Percentiles rank a stretch among this genome's conserved stretches.
These are phyloP conservation scores for Rhizopogon rudus DNA, from an alignment of 768 basidiomycete genomes.

Conservation along the genomic window DNA sequence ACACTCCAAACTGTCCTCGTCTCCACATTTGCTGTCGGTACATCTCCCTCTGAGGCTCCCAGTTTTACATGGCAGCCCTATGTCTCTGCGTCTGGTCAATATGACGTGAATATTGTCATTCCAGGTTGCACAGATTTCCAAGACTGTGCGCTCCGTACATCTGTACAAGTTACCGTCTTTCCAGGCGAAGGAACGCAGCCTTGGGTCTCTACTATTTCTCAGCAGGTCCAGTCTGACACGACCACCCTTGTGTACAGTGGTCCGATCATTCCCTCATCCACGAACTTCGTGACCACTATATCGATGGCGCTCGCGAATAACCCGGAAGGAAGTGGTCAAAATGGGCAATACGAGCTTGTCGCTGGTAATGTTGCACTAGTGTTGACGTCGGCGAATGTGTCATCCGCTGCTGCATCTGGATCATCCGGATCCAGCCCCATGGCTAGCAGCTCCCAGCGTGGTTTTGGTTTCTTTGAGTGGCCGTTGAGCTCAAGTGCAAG, in stretches of 20 bases:
- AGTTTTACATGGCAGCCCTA: conserved; percentile 88
- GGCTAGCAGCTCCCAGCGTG: conserved; percentile 34
- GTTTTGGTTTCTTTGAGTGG: conserved; percentile 93
- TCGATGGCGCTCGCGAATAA: conserved; percentile 65
- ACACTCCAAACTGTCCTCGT: conserved; percentile 75
- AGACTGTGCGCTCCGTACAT: conserved; percentile 77
- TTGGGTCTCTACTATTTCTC: conserved; percentile 64
- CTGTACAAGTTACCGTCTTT: conserved; percentile 78
- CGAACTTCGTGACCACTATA: conserved; percentile 69
- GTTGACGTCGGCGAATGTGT: conserved; percentile 56
- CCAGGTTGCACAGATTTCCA: conserved; percentile 83
- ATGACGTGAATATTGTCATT: conserved; percentile 77
- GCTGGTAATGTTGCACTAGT: conserved; percentile 83
- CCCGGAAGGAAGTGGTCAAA: conserved; percentile 58
- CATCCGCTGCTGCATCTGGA: conserved; percentile 26
- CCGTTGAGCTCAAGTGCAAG: conserved; percentile 41
- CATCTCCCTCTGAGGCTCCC: conserved; percentile 57
- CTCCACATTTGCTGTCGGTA: conserved; percentile 61
- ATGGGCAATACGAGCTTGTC: conserved; percentile 73
- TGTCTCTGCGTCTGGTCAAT: conserved; percentile 84
- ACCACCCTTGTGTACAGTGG: conserved; percentile 70
- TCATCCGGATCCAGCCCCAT: conserved; percentile 25
- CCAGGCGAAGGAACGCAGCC: conserved; percentile 66
- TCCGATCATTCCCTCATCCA: conserved; percentile 69
- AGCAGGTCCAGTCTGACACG: conserved; percentile 65